Evolutionary conservation across 331 rosid genomes (phyloP).

Genomic region (Malus hybrid): DNA sequence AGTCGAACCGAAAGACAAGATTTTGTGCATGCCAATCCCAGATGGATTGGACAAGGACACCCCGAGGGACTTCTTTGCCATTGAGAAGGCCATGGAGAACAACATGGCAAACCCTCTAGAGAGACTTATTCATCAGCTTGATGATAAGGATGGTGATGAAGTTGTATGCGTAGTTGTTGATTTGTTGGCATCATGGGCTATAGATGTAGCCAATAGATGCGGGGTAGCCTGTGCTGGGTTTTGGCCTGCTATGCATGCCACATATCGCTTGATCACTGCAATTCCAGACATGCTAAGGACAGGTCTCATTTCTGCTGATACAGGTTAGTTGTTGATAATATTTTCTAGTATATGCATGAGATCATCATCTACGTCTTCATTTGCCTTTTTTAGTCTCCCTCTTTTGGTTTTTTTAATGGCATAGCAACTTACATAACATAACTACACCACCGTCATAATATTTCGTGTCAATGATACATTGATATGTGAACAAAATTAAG

Average conservation of each 20-base stretch:
- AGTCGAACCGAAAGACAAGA: background rate
- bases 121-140: conserved; percentile 16
- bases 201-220: conserved; percentile 37
- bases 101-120: conserved; percentile 48
- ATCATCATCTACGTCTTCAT: background rate
- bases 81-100: conserved; percentile 61
- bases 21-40: conserved; percentile 26
- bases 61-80: conserved; percentile 53
- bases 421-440: too few relatives aligned
- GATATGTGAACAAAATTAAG: too few relatives aligned
- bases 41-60: conserved; percentile 31
- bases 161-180: conserved; percentile 60
- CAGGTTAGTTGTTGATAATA: conserved; percentile 32
- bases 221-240: conserved; percentile 51
- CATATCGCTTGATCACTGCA: conserved; percentile 46
- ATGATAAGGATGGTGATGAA: conserved; percentile 1
- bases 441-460: accelerated
- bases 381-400: background rate
- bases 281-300: conserved; percentile 45
- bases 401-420: background rate
- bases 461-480: too few relatives aligned
- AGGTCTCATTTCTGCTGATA: conserved; percentile 51
- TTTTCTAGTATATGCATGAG: background rate
- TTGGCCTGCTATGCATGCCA: conserved; percentile 86
- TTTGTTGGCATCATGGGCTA: conserved; percentile 74